Evolutionary conservation across 2,329 filamentous ascomycete genomes (phyloP).

Genomic region (Diaporthe vaccinii): DNA sequence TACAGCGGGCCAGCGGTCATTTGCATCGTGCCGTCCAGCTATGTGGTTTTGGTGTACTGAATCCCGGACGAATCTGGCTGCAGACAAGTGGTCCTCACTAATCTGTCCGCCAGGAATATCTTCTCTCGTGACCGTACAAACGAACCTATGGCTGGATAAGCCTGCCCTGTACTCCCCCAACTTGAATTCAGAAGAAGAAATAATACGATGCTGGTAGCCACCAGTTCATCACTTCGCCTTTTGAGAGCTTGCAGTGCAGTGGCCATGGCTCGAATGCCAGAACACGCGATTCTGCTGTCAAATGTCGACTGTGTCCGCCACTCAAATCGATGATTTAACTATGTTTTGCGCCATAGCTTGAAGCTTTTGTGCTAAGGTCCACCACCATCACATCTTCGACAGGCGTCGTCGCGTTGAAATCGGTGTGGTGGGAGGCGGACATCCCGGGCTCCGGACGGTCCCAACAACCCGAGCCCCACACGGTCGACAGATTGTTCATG

Average conservation of each 20-base stretch:
- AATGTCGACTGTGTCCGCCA: not conserved
- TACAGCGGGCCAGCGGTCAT: not conserved
- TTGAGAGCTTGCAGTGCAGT: not conserved
- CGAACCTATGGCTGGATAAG: not conserved
- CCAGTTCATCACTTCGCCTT: not conserved
- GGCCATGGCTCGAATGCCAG: not conserved
- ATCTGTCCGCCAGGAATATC: not conserved
- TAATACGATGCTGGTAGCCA: not conserved
- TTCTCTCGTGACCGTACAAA: not conserved
- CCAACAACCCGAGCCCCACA: constrained; percentile 13
- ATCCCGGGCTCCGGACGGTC: constrained; percentile 12
- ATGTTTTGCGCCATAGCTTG: not conserved
- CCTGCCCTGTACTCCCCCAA: not conserved
- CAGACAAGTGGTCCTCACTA: not conserved
- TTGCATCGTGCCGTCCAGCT: no score
- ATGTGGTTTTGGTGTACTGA: not conserved
- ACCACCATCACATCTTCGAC: not conserved
- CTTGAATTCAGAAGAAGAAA: not conserved
- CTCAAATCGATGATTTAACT: not conserved
- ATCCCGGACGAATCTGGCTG: not conserved
- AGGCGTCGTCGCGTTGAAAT: not conserved
- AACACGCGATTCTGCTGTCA: not conserved
- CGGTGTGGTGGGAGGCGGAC: not conserved
- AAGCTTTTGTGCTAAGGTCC: not conserved
- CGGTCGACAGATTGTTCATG: not conserved